Conservation (phyloP, 805 yeast genomes). For the Candida andamanensis region DNA sequence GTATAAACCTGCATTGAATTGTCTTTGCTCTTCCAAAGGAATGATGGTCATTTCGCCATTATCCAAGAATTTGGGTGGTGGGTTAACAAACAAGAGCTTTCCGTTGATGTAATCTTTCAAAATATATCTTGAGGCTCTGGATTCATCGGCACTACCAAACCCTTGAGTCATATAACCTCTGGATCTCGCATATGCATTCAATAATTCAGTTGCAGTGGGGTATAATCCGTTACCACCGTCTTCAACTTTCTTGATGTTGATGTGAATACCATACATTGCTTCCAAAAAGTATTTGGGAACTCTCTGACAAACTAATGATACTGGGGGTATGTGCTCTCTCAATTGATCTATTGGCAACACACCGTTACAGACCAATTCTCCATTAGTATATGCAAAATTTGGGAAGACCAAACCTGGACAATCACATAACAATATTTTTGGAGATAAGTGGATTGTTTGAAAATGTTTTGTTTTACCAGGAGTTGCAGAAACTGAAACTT, state of each 20-base stretch:
- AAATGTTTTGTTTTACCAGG: conserved; percentile 99
- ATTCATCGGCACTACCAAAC: conserved; percentile 94
- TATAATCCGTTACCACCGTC: conserved; percentile 82
- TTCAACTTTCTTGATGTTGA: conserved; percentile 64
- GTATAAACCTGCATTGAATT: conserved; percentile 73
- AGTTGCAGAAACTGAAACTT: conserved; percentile 96
- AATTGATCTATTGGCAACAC: conserved; percentile 97
- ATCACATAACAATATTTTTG: conserved; percentile 84
- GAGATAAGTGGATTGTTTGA: conserved; percentile 87
- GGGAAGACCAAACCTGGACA: conserved; percentile 99
- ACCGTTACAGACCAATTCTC: conserved; percentile 96
- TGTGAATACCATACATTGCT: conserved; percentile 89
- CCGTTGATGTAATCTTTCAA: conserved; percentile 95
- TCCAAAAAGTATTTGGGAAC: conserved; percentile 86
- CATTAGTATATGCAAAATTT: conserved; percentile 92
- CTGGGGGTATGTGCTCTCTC: conserved; percentile 87
- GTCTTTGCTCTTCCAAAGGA: conserved; percentile 33
- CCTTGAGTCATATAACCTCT: conserved; percentile 98
- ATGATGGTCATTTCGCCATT: conserved; percentile 57
- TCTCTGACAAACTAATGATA: conserved; percentile 77
- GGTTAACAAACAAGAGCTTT: conserved; percentile 74
- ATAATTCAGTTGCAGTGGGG: conserved; percentile 84
- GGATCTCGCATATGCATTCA: conserved; percentile 91
- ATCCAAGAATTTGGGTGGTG: conserved; percentile 68
- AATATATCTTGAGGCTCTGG: conserved; percentile 88